phyloP scores from a whole-genome alignment of 805 yeast genomes.

The Barnettozyma botsteinii region DNA sequence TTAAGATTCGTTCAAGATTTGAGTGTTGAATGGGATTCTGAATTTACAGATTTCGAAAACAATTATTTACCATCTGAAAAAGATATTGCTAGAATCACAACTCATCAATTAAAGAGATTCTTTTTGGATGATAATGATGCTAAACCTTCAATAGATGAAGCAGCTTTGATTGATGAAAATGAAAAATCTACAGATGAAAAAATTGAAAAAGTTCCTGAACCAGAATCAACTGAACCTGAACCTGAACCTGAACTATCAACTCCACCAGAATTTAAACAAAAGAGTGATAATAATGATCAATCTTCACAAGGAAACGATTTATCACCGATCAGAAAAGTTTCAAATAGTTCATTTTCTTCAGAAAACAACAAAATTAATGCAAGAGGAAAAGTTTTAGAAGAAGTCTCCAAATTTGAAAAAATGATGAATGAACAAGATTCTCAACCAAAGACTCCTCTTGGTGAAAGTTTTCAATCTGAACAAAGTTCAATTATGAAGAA shows the following conservation, averaged over 20 bases:
- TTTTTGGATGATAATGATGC: constrained; percentile 48
- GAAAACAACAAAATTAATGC: constrained; percentile 15
- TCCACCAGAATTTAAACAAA: neutral
- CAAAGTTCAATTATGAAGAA: constrained; percentile 6
- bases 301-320: neutral
- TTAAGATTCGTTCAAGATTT: constrained; percentile 69
- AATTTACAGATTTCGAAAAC: constrained; percentile 73
- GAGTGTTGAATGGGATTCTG: constrained; percentile 84
- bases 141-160: constrained; percentile 19
- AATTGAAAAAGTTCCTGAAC: constrained; percentile 8
- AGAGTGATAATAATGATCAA: neutral
- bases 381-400: constrained; percentile 25
- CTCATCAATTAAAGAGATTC: constrained; percentile 74
- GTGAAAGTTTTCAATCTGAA: neutral
- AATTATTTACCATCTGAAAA: constrained; percentile 83
- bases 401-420: constrained; percentile 28
- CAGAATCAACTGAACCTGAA: constrained; percentile 7
- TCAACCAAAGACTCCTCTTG: constrained; percentile 1
- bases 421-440: constrained; percentile 18
- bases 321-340: constrained; percentile 3
- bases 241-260: neutral
- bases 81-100: constrained; percentile 86
- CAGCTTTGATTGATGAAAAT: constrained; percentile 6
- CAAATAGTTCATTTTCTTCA: constrained; percentile 5
- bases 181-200: neutral